A percentile compares a stretch with the other conserved stretches of the same genome.
phyloP scores from a whole-genome alignment of 805 yeast species.

The Priceomyces medius region DNA sequence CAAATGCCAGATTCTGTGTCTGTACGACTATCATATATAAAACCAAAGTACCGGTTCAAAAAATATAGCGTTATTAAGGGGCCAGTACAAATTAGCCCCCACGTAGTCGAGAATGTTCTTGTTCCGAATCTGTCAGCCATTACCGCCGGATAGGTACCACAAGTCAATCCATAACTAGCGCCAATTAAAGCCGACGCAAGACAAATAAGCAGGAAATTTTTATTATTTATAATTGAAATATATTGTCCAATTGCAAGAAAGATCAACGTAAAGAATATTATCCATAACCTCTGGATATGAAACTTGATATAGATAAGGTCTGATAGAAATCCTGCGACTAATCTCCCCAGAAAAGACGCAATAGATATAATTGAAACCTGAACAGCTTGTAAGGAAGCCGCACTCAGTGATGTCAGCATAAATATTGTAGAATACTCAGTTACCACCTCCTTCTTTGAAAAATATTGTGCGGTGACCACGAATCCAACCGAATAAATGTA shows the following conservation, averaged over 20 bases:
- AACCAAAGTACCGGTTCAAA: conserved; percentile 57
- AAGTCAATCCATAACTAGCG: conserved; percentile 63
- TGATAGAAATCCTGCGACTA: conserved; percentile 62
- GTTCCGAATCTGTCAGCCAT: conserved; percentile 74
- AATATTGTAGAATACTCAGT: background rate
- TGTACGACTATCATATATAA: conserved; percentile 47
- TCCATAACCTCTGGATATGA: conserved; percentile 65
- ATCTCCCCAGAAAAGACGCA: conserved; percentile 63
- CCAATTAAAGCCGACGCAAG: conserved; percentile 59
- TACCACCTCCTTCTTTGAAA: conserved; percentile 12
- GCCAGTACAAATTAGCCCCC: conserved; percentile 77
- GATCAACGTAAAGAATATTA: conserved; percentile 46
- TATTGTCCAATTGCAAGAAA: conserved; percentile 38
- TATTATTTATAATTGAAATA: conserved; percentile 26
- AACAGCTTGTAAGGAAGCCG: conserved; percentile 57
- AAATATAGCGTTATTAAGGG: conserved; percentile 55
- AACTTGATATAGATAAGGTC: conserved; percentile 55
- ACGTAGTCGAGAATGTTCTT: conserved; percentile 63
- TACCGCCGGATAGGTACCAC: conserved; percentile 74
- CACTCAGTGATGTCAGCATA: conserved; percentile 7
- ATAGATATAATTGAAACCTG: conserved; percentile 70
- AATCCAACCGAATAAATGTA: conserved; percentile 75
- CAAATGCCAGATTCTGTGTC: conserved; percentile 41
- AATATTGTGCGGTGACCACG: conserved; percentile 50
- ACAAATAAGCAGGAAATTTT: conserved; percentile 36